Conservation (phyloP, 352 stramenopile genomes). For the Phytopythium ostracodes region DNA sequence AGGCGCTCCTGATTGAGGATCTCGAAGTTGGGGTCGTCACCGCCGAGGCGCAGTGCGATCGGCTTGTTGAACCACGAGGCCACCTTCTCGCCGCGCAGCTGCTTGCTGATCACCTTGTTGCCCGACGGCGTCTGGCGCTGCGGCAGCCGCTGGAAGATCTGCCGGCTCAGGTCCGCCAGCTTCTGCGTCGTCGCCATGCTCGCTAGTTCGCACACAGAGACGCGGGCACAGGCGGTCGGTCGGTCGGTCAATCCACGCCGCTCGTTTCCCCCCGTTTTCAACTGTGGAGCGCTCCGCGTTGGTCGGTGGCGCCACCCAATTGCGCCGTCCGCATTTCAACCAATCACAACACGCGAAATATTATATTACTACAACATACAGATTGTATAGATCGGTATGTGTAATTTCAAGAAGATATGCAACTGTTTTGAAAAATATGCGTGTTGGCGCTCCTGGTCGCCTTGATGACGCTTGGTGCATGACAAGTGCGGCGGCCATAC, state of each 20-base stretch:
- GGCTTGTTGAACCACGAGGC: conserved; percentile 87
- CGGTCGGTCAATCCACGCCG: background rate
- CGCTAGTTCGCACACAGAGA: background rate
- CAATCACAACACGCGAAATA: background rate
- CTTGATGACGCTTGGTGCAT: conserved; percentile 4
- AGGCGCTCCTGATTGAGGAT: conserved; percentile 77
- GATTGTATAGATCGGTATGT: background rate
- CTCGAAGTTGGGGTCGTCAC: conserved; percentile 83
- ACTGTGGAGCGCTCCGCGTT: background rate
- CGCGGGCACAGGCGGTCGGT: too few species aligned
- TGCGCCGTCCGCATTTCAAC: background rate
- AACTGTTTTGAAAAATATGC: background rate
- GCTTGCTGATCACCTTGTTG: conserved; percentile 89
- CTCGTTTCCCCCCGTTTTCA: background rate
- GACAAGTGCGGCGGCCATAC: background rate
- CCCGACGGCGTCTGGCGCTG: conserved; percentile 75
- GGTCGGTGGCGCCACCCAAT: conserved; percentile 5
- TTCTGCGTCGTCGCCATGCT: conserved; percentile 48
- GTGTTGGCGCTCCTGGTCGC: background rate
- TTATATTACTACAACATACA: background rate
- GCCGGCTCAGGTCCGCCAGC: conserved; percentile 75
- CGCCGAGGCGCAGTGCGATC: conserved; percentile 61
- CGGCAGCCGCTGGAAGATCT: conserved; percentile 87
- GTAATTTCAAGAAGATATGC: background rate
- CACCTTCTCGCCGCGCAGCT: conserved; percentile 85